A percentile compares a stretch with the other conserved stretches of the same genome.
phyloP scores from a whole-genome alignment of 345 rosid species.

The Alliaria petiolata region DNA sequence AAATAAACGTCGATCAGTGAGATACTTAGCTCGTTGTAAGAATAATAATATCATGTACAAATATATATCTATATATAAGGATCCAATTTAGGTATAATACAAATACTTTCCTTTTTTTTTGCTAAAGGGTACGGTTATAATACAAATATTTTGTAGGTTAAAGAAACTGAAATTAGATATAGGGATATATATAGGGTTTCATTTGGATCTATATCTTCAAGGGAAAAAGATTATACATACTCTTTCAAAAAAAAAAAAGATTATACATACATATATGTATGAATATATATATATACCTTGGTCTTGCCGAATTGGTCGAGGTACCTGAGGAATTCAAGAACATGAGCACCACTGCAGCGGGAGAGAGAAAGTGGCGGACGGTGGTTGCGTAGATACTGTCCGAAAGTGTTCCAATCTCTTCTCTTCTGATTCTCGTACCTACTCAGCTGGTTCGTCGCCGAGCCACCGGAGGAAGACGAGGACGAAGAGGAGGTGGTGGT shows the following conservation, averaged over 20 bases:
- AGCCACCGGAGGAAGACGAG: conserved; percentile 37
- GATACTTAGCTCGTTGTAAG: neutral
- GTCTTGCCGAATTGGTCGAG: conserved; percentile 95
- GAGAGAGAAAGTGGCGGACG: conserved; percentile 85
- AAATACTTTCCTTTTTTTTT: too few species aligned
- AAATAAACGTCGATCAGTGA: neutral
- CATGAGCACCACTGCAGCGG: conserved; percentile 97
- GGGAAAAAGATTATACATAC: too few species aligned
- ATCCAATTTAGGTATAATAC: neutral
- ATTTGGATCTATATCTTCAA: conserved; percentile 5
- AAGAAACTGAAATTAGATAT: conserved; percentile 6
- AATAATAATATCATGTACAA: neutral
- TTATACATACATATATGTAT: neutral
- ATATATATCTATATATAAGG: neutral
- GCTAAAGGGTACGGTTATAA: too few species aligned
- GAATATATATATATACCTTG: conserved; percentile 28
- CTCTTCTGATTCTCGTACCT: conserved; percentile 97
- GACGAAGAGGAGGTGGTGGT: conserved; percentile 30
- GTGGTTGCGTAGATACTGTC: conserved; percentile 90
- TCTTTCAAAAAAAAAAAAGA: too few species aligned
- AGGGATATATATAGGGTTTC: conserved; percentile 1
- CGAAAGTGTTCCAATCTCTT: conserved; percentile 95
- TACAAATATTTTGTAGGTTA: conserved; percentile 3
- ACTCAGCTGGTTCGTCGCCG: conserved; percentile 57
- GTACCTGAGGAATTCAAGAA: conserved; percentile 88